Percentiles rank a stretch among this genome's conserved stretches.
Conservation (phyloP, 371 early-diverging fungal genomes). For the Sporodiniella umbellata region DNA sequence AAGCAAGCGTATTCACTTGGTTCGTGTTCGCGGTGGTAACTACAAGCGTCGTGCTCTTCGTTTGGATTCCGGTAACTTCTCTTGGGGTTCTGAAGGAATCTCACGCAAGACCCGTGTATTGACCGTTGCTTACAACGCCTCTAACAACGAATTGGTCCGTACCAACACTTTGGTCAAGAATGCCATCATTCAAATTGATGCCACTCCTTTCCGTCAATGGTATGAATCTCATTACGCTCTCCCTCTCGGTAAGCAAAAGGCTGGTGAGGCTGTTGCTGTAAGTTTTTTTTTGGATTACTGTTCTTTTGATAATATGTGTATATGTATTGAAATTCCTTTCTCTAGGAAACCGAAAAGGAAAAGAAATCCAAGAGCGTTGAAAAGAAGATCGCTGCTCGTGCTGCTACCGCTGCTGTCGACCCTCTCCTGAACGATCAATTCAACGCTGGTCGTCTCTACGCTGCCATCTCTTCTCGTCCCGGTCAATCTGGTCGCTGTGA, state of each 20-base stretch:
- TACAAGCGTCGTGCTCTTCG: constrained; percentile 98
- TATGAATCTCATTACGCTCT: constrained; percentile 95
- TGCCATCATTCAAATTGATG: constrained; percentile 98
- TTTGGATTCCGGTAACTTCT: constrained; percentile 96
- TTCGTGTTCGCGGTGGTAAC: constrained; percentile 99
- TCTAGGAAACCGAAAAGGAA: constrained; percentile 65
- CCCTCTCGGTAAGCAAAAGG: constrained; percentile 87
- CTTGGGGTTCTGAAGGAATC: constrained; percentile 94
- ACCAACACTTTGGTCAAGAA: constrained; percentile 99
- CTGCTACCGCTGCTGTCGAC: constrained; percentile 83
- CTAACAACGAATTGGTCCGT: constrained; percentile 99
- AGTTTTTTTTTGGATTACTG: constrained; percentile 16
- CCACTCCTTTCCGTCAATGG: constrained; percentile 99
- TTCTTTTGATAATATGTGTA: no score
- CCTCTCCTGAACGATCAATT: constrained; percentile 92
- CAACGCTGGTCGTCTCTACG: constrained; percentile 95
- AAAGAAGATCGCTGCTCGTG: constrained; percentile 87
- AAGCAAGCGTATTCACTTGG: constrained; percentile 88
- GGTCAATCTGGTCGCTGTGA: constrained; percentile 99
- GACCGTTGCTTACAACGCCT: constrained; percentile 99
- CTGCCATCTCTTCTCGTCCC: constrained; percentile 96
- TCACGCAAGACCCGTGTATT: constrained; percentile 96
- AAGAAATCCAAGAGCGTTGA: constrained; percentile 88
- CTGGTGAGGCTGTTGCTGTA: constrained; percentile 58
- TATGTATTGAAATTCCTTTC: no score